Base-by-base conservation (phyloP, 2,329 filamentous ascomycete genomes). In the Beauveria sp. region DNA sequence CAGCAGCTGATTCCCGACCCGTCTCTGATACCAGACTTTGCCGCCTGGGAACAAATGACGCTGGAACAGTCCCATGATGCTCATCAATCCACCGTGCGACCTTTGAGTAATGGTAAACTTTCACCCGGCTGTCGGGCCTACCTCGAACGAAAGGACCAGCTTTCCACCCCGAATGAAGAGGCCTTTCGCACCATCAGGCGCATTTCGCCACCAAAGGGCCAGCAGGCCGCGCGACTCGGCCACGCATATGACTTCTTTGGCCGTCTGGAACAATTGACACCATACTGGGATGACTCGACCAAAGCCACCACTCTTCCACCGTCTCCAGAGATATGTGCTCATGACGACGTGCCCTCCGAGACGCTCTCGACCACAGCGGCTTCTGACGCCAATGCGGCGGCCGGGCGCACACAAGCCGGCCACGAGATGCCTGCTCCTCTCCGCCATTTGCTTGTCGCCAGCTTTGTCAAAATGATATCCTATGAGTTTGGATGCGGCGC, bases 401-500 rank as follows among this genome's bases (percentile, higher is more conserved):
- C n/a, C 22, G 61, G 64, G 28, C 81, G 84, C 49, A 81, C 78
- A 3, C 75, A 75, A 12, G 68, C 77, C 2, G 85, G 85, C 10
- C 71, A 74, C n/a, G 73, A 79, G 52, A 86, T 86, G 78, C 85
- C 85, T 1, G 68, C 79, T 7, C 83, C 86, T 55, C 81, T 78
- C 66, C 81, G 85, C 34, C 79, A 84, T 60, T 78, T 78, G 59
- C 74, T 87, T n/a, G 66, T 85, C 14, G 77, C 79, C 3, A 79
- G 84, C 42, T 87, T 87, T 61, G 71, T 87, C 61, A 87, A 87
- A 70, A 78, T 88, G 5, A 79, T 88, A 18, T 79, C 84, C 20
- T 88, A 87, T 67, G 84, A 87, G 64, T 88, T 87, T 70, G 82
- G 84, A 56, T 87, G 85, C 71, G 87, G 81, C 65, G 80, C 86